A percentile compares a stretch with the other conserved stretches of the same genome.
Evolutionary conservation across 2,329 filamentous ascomycete species (phyloP).

Genomic region (Sodiomyces alkalinus): DNA sequence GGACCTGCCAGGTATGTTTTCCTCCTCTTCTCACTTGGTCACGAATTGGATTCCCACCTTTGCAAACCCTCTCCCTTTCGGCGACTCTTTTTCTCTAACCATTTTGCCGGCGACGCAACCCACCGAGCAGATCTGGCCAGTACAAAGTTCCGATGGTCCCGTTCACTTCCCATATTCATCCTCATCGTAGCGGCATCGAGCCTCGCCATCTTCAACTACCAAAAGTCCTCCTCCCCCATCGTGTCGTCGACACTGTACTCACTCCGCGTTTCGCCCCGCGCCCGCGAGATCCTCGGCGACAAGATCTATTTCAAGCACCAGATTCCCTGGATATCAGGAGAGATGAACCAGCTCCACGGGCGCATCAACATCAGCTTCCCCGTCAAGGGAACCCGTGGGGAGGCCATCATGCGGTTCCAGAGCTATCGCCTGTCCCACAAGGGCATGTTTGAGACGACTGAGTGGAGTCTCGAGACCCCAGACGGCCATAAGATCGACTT

Average conservation of each 20-base stretch:
- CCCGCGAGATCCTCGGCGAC: conserved; percentile 68
- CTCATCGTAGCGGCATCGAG: conserved; percentile 54
- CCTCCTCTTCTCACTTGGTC: too few species aligned
- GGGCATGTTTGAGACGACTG: conserved; percentile 66
- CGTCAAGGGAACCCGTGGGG: conserved; percentile 62
- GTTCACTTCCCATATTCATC: conserved; percentile 70
- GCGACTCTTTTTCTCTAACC: conserved; percentile 1
- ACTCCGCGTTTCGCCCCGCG: conserved; percentile 62
- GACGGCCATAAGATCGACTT: conserved; percentile 53
- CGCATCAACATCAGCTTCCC: conserved; percentile 75
- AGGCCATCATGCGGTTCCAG: conserved; percentile 65
- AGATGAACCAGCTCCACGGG: conserved; percentile 89
- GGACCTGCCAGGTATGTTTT: conserved; percentile 43
- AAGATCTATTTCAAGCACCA: conserved; percentile 68
- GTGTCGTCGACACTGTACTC: conserved; percentile 87
- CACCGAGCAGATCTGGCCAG: conserved; percentile 21
- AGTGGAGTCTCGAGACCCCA: conserved; percentile 69
- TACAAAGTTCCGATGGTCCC: conserved; percentile 44
- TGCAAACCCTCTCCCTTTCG: neutral
- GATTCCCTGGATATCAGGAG: conserved; percentile 71
- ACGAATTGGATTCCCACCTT: neutral
- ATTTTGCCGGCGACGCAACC: too few species aligned
- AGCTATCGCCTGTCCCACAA: conserved; percentile 50
- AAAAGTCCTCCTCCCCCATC: conserved; percentile 76
- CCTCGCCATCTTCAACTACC: conserved; percentile 97